Percentiles rank a stretch among this genome's conserved stretches.
Evolutionary conservation across 1,139 yeast species (phyloP).

Genomic region (Yamadazyma atmosphaerica): DNA sequence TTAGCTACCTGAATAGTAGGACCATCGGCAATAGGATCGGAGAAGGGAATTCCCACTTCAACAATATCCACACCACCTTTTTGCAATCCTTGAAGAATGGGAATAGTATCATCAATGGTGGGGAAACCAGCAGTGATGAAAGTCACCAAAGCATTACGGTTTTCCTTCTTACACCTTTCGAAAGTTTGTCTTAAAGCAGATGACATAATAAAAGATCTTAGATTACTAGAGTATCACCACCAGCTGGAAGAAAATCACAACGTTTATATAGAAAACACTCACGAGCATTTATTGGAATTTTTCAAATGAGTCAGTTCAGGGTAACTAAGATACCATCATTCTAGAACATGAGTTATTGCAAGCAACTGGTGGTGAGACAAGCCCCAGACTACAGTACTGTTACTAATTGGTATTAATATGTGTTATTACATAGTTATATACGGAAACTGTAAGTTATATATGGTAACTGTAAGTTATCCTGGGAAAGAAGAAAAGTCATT

Average conservation of each 20-base stretch:
- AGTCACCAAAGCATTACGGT: conserved; percentile 86
- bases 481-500: not conserved
- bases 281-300: too few species aligned
- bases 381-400: too few species aligned
- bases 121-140: conserved; percentile 97
- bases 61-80: conserved; percentile 94
- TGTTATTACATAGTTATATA: not conserved
- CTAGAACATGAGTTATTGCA: not conserved
- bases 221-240: too few species aligned
- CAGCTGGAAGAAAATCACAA: too few species aligned
- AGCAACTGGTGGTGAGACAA: not conserved
- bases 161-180: conserved; percentile 66
- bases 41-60: conserved; percentile 93
- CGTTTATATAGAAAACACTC: too few species aligned
- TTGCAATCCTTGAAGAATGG: conserved; percentile 83
- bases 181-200: conserved; percentile 68
- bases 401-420: not conserved
- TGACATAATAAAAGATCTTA: too few species aligned
- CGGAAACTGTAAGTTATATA: not conserved
- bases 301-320: conserved; percentile 35
- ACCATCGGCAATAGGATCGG: conserved; percentile 99
- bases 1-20: conserved; percentile 93
- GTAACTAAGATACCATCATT: conserved; percentile 16
- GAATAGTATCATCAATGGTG: conserved; percentile 80
- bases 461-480: too few species aligned